Conservation (phyloP, 2,329 filamentous ascomycete species). For the Sarocladium kiliense region DNA sequence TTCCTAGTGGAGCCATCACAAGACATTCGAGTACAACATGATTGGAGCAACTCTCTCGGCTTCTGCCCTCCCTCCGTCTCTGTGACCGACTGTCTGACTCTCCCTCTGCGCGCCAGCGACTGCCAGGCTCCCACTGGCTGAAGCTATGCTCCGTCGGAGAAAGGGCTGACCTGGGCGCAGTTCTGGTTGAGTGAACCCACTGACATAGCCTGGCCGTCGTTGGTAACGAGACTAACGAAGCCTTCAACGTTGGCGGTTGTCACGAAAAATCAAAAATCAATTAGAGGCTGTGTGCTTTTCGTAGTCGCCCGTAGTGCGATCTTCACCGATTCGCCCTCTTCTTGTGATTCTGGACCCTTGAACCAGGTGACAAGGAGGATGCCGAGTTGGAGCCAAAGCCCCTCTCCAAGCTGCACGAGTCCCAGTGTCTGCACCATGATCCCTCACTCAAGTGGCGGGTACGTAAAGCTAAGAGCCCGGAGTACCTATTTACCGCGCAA, state of each 20-base stretch:
- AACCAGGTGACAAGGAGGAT: background rate
- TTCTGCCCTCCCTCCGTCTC: background rate
- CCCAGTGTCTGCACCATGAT: slow-evolving; percentile 1
- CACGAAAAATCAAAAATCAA: background rate
- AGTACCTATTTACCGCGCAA: background rate
- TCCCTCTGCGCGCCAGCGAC: background rate
- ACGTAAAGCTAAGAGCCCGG: background rate
- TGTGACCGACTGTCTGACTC: background rate
- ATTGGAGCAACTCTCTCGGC: background rate
- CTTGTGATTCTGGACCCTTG: background rate
- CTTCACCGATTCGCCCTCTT: background rate
- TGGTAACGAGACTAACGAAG: slow-evolving; percentile 2
- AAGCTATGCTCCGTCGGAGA: background rate
- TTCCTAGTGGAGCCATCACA: background rate
- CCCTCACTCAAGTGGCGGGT: slow-evolving; percentile 2
- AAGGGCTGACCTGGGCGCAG: background rate
- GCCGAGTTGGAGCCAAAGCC: background rate
- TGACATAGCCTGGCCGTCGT: background rate
- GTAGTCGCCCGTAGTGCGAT: background rate
- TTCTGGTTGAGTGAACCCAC: background rate
- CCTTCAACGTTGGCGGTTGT: background rate
- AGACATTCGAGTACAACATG: background rate
- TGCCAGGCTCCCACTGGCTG: background rate
- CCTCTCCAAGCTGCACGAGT: background rate
- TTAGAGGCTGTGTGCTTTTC: background rate